Evolutionary conservation across 768 basidiomycete genomes (phyloP).

Genomic region (Chalciporus pseudorubinellus): DNA sequence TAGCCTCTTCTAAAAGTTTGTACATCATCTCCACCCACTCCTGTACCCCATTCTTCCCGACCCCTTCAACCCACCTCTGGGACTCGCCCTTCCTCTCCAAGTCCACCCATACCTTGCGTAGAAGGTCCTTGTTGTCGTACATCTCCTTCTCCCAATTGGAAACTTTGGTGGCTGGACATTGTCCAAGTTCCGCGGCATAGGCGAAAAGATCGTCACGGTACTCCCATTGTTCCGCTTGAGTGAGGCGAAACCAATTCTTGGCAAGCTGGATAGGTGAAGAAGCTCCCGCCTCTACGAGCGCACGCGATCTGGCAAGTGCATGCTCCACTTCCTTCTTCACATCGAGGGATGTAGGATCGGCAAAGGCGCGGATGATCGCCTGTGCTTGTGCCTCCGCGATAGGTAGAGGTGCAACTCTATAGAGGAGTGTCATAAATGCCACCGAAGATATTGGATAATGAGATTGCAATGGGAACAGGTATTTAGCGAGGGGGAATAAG

Average conservation of each 20-base stretch:
- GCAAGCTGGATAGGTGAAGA: constrained; percentile 42
- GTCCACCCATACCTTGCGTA: constrained; percentile 58
- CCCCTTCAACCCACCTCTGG: constrained; percentile 56
- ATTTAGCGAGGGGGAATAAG: constrained; percentile 68
- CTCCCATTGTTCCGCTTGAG: constrained; percentile 55
- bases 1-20: constrained; percentile 32
- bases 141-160: constrained; percentile 58
- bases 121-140: constrained; percentile 43
- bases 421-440: constrained; percentile 64
- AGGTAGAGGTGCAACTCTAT: constrained; percentile 68
- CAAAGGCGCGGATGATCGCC: constrained; percentile 56
- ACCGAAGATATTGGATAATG: constrained; percentile 47
- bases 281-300: constrained; percentile 34
- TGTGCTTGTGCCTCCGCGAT: constrained; percentile 76
- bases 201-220: constrained; percentile 61
- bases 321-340: constrained; percentile 43
- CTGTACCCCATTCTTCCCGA: constrained; percentile 53
- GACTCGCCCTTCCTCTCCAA: constrained; percentile 57
- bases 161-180: constrained; percentile 36
- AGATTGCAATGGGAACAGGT: constrained; percentile 62
- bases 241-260: constrained; percentile 56
- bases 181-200: constrained; percentile 40
- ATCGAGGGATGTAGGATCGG: constrained; percentile 50
- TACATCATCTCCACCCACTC: constrained; percentile 62
- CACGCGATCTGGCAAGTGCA: constrained; percentile 48